Evolutionary conservation across 495 filamentous ascomycete genomes (phyloP).

Genomic region (Sordaria brevicollis): DNA sequence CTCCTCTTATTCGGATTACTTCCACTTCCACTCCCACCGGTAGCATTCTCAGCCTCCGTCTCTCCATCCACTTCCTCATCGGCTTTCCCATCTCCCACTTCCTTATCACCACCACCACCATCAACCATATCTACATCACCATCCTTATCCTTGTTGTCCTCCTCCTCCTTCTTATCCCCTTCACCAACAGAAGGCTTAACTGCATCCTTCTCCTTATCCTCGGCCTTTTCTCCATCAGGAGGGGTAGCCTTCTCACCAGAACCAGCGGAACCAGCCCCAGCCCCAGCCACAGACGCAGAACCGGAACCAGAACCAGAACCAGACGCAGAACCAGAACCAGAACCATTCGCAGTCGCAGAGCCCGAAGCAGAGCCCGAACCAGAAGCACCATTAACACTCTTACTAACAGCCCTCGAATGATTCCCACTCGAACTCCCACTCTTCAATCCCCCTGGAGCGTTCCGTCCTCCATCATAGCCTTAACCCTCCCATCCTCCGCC

Average conservation of each 20-base stretch:
- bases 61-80: conserved; percentile 5
- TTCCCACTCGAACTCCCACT: conserved; percentile 5
- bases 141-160: conserved; percentile 3
- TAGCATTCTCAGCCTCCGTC: conserved; percentile 8
- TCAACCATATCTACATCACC: neutral
- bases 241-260: too few relatives aligned
- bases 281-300: too few relatives aligned
- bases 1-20: conserved; percentile 4
- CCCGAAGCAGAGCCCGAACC: too few relatives aligned
- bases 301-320: too few relatives aligned
- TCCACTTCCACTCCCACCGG: neutral
- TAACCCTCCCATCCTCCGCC: conserved; percentile 15
- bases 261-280: too few relatives aligned
- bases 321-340: too few relatives aligned
- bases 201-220: neutral
- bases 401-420: neutral
- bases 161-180: neutral
- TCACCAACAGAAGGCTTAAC: conserved; percentile 1
- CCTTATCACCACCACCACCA: conserved; percentile 3
- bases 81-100: neutral
- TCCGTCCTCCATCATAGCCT: conserved; percentile 13
- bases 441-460: conserved; percentile 19
- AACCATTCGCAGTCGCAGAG: too few relatives aligned
- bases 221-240: neutral
- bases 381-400: too few relatives aligned